These are phyloP conservation scores for Cytospora paraplurivora DNA, from an alignment of 2,329 filamentous ascomycete genomes.

Conservation along the genomic window DNA sequence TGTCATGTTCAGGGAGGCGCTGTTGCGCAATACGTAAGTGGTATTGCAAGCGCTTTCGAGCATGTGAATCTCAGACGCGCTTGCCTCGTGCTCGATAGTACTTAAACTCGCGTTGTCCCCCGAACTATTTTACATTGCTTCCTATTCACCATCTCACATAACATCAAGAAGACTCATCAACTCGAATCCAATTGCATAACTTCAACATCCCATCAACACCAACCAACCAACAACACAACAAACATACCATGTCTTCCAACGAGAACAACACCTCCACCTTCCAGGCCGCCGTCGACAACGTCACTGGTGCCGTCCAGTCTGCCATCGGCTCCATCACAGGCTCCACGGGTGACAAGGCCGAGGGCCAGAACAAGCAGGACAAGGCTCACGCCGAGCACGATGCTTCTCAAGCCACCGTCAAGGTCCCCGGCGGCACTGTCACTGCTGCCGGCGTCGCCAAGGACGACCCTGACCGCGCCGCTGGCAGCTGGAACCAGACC, in stretches of 20 bases:
- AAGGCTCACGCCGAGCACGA: conserved; percentile 69
- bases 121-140: background rate
- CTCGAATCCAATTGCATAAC: conserved; percentile 24
- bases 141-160: background rate
- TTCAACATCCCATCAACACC: conserved; percentile 32
- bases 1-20: background rate
- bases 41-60: background rate
- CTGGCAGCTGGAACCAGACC: conserved; percentile 85
- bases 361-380: conserved; percentile 67
- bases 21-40: background rate
- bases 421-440: conserved; percentile 71
- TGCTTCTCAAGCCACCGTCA: conserved; percentile 73
- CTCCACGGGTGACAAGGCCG: conserved; percentile 64
- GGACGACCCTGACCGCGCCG: conserved; percentile 71
- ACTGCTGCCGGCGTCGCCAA: conserved; percentile 70
- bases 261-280: conserved; percentile 67
- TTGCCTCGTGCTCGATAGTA: background rate
- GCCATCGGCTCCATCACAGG: conserved; percentile 74
- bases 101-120: conserved; percentile 3
- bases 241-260: conserved; percentile 44
- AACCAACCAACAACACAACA: conserved; percentile 28
- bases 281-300: conserved; percentile 74
- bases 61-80: conserved; percentile 1
- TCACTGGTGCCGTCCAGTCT: conserved; percentile 72
- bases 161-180: conserved; percentile 11